Percentiles rank a stretch among this genome's conserved stretches.
Evolutionary conservation across 495 filamentous ascomycete genomes (phyloP).

Genomic region (Penicillium taxi): DNA sequence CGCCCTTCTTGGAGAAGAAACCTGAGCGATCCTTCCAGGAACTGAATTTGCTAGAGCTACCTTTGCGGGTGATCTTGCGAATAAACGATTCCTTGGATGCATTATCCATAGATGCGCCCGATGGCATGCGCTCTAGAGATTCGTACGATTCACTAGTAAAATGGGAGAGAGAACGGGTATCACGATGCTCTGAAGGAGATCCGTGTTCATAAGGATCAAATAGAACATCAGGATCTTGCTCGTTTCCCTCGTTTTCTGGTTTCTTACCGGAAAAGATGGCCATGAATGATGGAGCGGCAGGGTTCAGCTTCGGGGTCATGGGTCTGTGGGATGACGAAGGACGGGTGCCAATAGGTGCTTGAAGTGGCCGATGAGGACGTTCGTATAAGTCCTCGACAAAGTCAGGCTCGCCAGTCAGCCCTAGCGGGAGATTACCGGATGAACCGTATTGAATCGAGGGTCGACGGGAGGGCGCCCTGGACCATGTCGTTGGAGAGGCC

Average conservation of each 20-base stretch:
- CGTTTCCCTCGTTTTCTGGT: slow-evolving; percentile 32
- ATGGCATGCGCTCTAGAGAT: slow-evolving; percentile 62
- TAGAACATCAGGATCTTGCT: slow-evolving; percentile 23
- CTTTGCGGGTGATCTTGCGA: slow-evolving; percentile 69
- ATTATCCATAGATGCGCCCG: slow-evolving; percentile 58
- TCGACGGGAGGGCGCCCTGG: slow-evolving; percentile 46
- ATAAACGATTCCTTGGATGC: slow-evolving; percentile 55
- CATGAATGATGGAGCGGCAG: slow-evolving; percentile 53
- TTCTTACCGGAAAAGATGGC: slow-evolving; percentile 40
- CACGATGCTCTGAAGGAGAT: slow-evolving; percentile 56
- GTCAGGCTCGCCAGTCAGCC: slow-evolving; percentile 42
- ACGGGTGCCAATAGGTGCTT: slow-evolving; percentile 48
- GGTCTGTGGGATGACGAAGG: slow-evolving; percentile 47
- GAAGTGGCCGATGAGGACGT: slow-evolving; percentile 39
- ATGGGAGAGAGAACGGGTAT: slow-evolving; percentile 53
- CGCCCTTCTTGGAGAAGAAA: slow-evolving; percentile 56
- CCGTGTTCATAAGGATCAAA: slow-evolving; percentile 42
- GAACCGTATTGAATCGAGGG: slow-evolving; percentile 51
- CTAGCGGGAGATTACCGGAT: slow-evolving; percentile 45
- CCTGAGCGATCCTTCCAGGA: slow-evolving; percentile 60
- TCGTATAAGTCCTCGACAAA: slow-evolving; percentile 36
- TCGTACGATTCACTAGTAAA: slow-evolving; percentile 65
- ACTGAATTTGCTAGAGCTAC: slow-evolving; percentile 73
- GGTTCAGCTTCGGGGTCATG: slow-evolving; percentile 53
- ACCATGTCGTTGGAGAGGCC: slow-evolving; percentile 49